Base-by-base conservation (phyloP, 495 filamentous ascomycete genomes). In the Daldinia grandis region DNA sequence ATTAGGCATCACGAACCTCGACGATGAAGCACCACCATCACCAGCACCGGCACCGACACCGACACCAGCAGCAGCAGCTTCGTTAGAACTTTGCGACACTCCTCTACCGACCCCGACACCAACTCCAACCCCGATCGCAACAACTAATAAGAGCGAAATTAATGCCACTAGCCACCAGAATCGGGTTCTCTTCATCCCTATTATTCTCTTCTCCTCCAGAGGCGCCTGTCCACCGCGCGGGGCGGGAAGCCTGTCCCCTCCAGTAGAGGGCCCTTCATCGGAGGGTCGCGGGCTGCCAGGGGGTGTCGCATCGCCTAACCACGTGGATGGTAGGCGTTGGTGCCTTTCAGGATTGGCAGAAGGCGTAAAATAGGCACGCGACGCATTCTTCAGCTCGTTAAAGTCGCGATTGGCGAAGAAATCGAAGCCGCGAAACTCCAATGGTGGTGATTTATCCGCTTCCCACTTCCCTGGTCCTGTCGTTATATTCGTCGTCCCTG, bases 111-210 rank as follows among this genome's bases (percentile, higher is more conserved):
- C 54, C 0, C 76, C 78, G 1, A 83, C 71, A 0, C 80, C 78
- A 3, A 82, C 69, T 0, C 82, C 82, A 7, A 81, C 75, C 0
- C 81, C 79, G 9, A 85, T 69, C 6, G 76, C 78, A 15, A 83
- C 35, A 38, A 71, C 53, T 9, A 83, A 40, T 9, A 81, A 9
- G 8, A 82, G 31, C 19, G 71, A 25, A n/a, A 79, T 53, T 12
- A 72, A 67, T 8, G 72, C 68, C 6, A 80, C 9, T 0, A 76
- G 21, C 76, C 76, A 79, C 59, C 81, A 76, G 8, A 78, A 61
- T 58, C 64, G 72, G 1, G 19, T 65, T 58, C 64, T 74, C 54
- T 61, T 76, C 9, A 78, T 37, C 5, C 75, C 73, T 5, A 76
- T 66, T 58, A 77, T 71, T 14, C 30, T 66, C 47, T 55, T 74